These are phyloP conservation scores for Xylaria sp. DNA, from an alignment of 2,329 filamentous ascomycete genomes.

Conservation along the genomic window DNA sequence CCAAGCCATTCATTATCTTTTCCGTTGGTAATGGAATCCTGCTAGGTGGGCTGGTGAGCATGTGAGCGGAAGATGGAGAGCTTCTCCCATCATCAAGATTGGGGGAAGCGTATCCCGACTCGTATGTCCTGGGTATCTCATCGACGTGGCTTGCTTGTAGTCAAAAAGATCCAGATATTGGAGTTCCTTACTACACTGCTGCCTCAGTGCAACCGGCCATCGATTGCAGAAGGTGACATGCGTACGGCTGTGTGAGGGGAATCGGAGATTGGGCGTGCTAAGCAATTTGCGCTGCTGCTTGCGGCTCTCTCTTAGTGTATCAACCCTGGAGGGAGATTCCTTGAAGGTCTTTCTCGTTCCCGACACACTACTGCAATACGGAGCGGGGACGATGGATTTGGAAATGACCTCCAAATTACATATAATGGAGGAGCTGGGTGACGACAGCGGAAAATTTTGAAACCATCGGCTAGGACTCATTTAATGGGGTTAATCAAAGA, in stretches of 20 bases:
- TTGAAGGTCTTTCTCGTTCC: conserved; percentile 13
- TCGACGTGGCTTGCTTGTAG: conserved; percentile 14
- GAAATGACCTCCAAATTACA: conserved; percentile 24
- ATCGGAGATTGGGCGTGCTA: conserved; percentile 17
- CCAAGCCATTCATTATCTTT: conserved; percentile 32
- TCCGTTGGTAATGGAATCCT: conserved; percentile 29
- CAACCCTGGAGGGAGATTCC: background rate
- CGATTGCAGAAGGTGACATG: conserved; percentile 33
- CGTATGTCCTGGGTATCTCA: conserved; percentile 11
- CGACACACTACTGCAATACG: conserved; percentile 5
- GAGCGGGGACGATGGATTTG: conserved; percentile 18
- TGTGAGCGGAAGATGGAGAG: conserved; percentile 17
- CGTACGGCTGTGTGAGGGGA: conserved; percentile 17
- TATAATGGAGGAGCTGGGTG: conserved; percentile 5
- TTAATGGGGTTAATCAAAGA: conserved; percentile 1
- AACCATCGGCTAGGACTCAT: conserved; percentile 3
- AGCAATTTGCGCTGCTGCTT: conserved; percentile 18
- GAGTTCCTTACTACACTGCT: conserved; percentile 19
- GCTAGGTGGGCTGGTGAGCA: conserved; percentile 14
- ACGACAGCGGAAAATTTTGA: conserved; percentile 18
- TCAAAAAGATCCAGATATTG: conserved; percentile 16
- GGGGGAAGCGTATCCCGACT: conserved; percentile 12
- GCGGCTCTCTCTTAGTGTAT: conserved; percentile 25
- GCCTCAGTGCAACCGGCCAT: conserved; percentile 13
- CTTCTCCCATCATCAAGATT: conserved; percentile 4